Evolutionary conservation across 257 asterid genomes (phyloP).

Genomic region (Petunia secreta): DNA sequence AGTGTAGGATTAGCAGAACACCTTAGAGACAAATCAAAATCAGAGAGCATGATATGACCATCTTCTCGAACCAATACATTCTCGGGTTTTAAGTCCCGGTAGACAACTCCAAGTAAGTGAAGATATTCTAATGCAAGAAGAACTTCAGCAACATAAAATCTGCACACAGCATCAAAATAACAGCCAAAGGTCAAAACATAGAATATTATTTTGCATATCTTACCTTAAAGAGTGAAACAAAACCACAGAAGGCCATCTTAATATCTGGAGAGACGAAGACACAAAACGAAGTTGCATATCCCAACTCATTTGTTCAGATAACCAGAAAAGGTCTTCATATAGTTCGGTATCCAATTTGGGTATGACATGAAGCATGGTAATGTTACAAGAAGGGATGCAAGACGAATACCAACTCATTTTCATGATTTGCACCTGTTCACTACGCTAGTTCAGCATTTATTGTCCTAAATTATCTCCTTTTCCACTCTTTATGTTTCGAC

Average conservation of each 20-base stretch:
- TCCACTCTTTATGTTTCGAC: background rate
- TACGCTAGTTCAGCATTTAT: background rate
- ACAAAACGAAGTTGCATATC: background rate
- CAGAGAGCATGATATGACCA: constrained; percentile 86
- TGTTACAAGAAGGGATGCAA: background rate
- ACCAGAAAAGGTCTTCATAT: background rate
- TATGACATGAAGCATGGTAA: too few species aligned
- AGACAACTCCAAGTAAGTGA: constrained; percentile 83
- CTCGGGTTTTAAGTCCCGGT: constrained; percentile 85
- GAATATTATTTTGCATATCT: background rate
- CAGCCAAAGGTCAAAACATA: background rate
- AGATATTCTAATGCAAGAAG: constrained; percentile 76
- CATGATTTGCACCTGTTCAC: background rate
- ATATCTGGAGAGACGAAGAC: background rate
- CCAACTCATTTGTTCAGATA: background rate
- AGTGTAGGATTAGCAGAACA: constrained; percentile 72
- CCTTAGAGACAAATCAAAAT: constrained; percentile 71
- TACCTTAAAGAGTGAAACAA: background rate
- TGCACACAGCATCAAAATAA: constrained; percentile 29
- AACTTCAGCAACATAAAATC: constrained; percentile 82
- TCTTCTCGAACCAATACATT: constrained; percentile 73
- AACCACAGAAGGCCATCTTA: background rate
- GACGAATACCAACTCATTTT: background rate
- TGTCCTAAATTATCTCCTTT: background rate
- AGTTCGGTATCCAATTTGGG: background rate